These are phyloP conservation scores for Micractinium sp. DNA, from an alignment of 139 green algal species.

Conservation along the genomic window DNA sequence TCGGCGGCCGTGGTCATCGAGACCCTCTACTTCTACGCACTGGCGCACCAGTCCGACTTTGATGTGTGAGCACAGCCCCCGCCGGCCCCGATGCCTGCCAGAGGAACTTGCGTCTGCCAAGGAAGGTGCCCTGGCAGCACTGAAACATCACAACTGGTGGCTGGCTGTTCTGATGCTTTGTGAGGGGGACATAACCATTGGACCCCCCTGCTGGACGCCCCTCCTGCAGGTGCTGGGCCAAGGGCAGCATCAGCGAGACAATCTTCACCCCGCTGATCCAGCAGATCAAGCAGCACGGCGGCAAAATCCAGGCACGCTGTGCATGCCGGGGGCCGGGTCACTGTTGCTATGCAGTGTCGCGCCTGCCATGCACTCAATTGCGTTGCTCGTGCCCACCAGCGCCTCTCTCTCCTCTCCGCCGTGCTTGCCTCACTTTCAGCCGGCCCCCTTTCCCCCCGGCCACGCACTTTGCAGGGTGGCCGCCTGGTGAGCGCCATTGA, in stretches of 20 bases:
- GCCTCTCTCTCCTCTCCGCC: too few relatives aligned
- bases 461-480: slow-evolving; percentile 20
- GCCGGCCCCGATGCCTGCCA: too few relatives aligned
- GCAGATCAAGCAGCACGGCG: slow-evolving; percentile 56
- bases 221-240: neutral
- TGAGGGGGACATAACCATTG: neutral
- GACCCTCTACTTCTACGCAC: slow-evolving; percentile 89
- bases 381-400: too few relatives aligned
- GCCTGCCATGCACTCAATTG: too few relatives aligned
- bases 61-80: slow-evolving; percentile 64
- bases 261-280: slow-evolving; percentile 83
- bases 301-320: slow-evolving; percentile 33
- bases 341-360: neutral
- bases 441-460: neutral
- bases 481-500: slow-evolving; percentile 70
- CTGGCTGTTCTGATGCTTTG: too few relatives aligned
- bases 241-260: slow-evolving; percentile 63
- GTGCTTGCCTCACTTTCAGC: neutral
- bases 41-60: slow-evolving; percentile 75
- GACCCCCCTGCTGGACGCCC: neutral
- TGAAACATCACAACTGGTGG: neutral
- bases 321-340: neutral
- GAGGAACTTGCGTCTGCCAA: too few relatives aligned
- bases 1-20: slow-evolving; percentile 81
- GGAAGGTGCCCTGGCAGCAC: neutral